Evolutionary conservation across 1,284 basidiomycete species (phyloP).

Genomic region (Amylostereum areolatum): DNA sequence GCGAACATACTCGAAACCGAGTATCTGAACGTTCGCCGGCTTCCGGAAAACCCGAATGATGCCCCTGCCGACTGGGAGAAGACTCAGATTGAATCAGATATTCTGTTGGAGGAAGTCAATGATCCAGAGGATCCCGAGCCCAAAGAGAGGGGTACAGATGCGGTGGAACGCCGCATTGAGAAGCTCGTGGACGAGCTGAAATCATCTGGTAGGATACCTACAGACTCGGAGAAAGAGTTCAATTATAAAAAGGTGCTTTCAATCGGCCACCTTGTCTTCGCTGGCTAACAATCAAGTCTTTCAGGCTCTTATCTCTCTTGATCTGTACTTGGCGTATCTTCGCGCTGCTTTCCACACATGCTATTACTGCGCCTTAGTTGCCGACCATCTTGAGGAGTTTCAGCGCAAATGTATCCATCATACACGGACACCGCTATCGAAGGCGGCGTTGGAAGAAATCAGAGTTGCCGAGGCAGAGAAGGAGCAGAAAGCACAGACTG

Average conservation of each 20-base stretch:
- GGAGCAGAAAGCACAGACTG: conserved; percentile 16
- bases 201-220: conserved; percentile 52
- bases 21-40: conserved; percentile 42
- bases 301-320: conserved; percentile 53
- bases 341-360: conserved; percentile 84
- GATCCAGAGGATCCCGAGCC: conserved; percentile 44
- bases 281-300: no score
- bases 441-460: conserved; percentile 50
- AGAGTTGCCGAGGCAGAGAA: conserved; percentile 35
- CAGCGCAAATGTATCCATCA: conserved; percentile 91
- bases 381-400: conserved; percentile 90
- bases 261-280: no score
- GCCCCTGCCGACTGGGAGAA: conserved; percentile 6
- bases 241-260: conserved; percentile 60
- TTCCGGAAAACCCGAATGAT: conserved; percentile 28
- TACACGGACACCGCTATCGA: conserved; percentile 67
- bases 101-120: conserved; percentile 37
- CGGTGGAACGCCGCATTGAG: conserved; percentile 70
- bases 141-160: conserved; percentile 56
- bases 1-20: conserved; percentile 71
- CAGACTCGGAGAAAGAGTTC: conserved; percentile 56
- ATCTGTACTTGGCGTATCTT: conserved; percentile 81
- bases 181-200: conserved; percentile 63
- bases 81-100: conserved; percentile 19
- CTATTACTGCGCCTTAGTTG: conserved; percentile 92